Percentiles rank a stretch among this genome's conserved stretches.
Evolutionary conservation across 805 yeast genomes (phyloP).

Genomic region (Hanseniaspora occidentalis): DNA sequence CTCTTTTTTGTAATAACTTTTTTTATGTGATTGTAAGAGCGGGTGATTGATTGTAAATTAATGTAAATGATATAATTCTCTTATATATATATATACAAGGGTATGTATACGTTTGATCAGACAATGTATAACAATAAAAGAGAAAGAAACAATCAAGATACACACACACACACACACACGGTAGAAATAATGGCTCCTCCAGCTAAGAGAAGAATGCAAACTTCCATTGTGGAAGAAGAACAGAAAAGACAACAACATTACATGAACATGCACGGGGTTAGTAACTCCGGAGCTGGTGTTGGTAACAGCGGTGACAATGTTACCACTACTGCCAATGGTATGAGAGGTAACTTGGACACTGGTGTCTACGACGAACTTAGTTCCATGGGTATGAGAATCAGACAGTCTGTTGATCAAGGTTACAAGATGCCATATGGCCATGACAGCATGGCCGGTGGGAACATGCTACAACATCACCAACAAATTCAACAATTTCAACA

Average conservation of each 20-base stretch:
- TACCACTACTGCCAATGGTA: neutral
- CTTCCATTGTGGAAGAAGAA: neutral
- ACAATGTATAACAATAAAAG: too few relatives aligned
- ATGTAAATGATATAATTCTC: too few relatives aligned
- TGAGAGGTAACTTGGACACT: too few relatives aligned
- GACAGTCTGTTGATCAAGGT: slow-evolving; percentile 56
- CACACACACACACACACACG: neutral
- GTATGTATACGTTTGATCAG: too few relatives aligned
- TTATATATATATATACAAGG: too few relatives aligned
- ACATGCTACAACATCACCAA: neutral
- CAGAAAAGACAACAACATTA: slow-evolving; percentile 1
- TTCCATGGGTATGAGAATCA: slow-evolving; percentile 57
- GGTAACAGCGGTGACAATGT: neutral
- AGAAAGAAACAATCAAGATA: too few relatives aligned
- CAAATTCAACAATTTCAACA: neutral
- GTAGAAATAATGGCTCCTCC: neutral
- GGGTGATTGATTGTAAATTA: too few relatives aligned
- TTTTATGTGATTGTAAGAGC: too few relatives aligned
- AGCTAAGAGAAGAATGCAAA: neutral
- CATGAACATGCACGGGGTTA: neutral
- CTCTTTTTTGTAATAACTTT: too few relatives aligned
- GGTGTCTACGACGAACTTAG: slow-evolving; percentile 25
- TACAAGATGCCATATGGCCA: slow-evolving; percentile 21
- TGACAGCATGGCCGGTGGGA: neutral
- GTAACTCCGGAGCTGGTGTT: too few relatives aligned